Base-by-base conservation (phyloP, 805 yeast species). In the Candida suzukii region DNA sequence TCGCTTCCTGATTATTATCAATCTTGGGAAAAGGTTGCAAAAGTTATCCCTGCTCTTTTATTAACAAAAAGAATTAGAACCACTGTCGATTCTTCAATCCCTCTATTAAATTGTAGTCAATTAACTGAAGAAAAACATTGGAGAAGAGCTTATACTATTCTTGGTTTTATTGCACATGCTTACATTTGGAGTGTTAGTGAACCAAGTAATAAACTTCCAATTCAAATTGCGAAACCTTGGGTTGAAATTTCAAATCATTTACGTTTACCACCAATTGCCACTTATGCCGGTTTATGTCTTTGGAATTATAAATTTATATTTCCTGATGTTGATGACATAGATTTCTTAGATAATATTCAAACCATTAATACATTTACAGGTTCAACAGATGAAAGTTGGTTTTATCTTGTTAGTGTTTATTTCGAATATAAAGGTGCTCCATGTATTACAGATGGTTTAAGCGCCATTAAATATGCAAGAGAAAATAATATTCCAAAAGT, bases 351-450 rank as follows among this genome's bases (percentile, higher is more conserved):
- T 41, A 80, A 83, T 52, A 66, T 90, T 42, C 83, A 88, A 41
- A 83, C 95, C 1, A 74, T 85, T 46, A 78, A 76, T 57, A 88
- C 96, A 1, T 91, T 80, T 58, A 88, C 97, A 0, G 97, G 97
- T 1, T 76, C 88, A 4, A 76, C 81, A 33, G 97, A 90, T 62
- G 98, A 90, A 62, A 76, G 84, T 49, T 90, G 98, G 98, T 90
- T 90, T 59, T 90, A 87, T 60, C 67, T 88, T 44, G 91, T 90
- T 10, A 81, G 93, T 53, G 91, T 88, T 1, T 86, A 78, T 48
- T 86, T 91, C 54, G 98, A 90, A 62, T 73, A 77, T 50, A 77
- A 73, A 45, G 96, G 96, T 33, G 91, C 93, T 0, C 70, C 74
- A 12, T 76, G 87, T 42, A 64, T 90, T 32, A 68, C 70, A 2